Evolutionary conservation across 2,329 filamentous ascomycete genomes (phyloP), one percentile per base, ranked within the genome.

Genomic region (Monosporascus sp.): DNA sequence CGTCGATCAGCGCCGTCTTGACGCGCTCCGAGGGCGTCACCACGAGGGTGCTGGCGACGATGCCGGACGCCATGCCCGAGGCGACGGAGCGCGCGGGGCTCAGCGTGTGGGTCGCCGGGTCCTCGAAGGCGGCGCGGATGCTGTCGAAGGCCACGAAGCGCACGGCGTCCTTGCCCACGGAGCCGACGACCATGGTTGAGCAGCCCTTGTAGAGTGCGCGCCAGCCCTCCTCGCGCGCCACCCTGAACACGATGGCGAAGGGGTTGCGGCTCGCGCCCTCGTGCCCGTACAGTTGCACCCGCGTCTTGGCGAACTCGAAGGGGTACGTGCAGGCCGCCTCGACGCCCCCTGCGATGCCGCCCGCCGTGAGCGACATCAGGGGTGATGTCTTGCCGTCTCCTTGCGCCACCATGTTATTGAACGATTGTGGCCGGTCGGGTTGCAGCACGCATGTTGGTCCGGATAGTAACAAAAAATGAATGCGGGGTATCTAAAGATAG

Each of bases 1-100:
- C 83, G 64, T 86, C 83, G 55, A 86, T 86, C 14, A 85, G 66
- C 1, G 81, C 82, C 0, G 83, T 86, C 65, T 86, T 86, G 66
- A 86, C 80, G 43, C 83, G 75, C 64, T 86, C 83, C 0, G 80
- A 82, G 0, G 83, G 83, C 17, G 83, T 86, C 3, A 86, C 83
- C 38, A 81, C 77, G 19, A 78, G 71, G 1, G 82, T 76, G 16
- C 76, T 80, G 24, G 83, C 80, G 0, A 83, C 75, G 1, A 84
- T 75, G 2, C 83, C 83, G 0, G 80, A 77, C 0, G 74, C 69
- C 80, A 86, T 85, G 31, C 83, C 83, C 2, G 82, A 78, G 4
- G 76, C 64, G 36, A 86, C 71, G 50, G 81, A 84, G 3, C 79
- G 73, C 1, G 74, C 58, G 2, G 81, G 76, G 0, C 78, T 77